These are phyloP conservation scores for Pistacia integerrima DNA, from an alignment of 345 rosid species.

Conservation along the genomic window DNA sequence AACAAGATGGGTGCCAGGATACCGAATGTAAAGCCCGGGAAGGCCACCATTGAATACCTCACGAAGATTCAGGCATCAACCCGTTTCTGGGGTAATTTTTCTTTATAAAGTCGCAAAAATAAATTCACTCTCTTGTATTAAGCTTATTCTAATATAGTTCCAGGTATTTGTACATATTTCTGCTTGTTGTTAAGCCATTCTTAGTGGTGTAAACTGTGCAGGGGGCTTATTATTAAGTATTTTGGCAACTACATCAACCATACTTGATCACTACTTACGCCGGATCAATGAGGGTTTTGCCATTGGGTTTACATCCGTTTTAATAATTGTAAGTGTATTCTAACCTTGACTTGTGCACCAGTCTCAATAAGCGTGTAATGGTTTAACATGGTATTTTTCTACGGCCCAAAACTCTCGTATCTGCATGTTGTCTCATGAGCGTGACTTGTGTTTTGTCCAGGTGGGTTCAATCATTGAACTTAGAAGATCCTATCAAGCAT, in stretches of 20 bases:
- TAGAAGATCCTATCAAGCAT: conserved; percentile 95
- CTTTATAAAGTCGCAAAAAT: background rate
- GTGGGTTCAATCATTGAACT: conserved; percentile 97
- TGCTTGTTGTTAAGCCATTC: background rate
- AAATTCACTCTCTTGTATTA: background rate
- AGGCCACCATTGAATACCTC: conserved; percentile 85
- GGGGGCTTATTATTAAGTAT: conserved; percentile 83
- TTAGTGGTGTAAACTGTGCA: conserved; percentile 31
- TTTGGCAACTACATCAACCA: conserved; percentile 81
- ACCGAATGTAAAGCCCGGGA: conserved; percentile 92
- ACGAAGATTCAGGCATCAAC: conserved; percentile 91
- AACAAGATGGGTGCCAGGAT: conserved; percentile 99
- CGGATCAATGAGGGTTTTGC: conserved; percentile 77
- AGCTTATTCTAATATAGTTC: conserved; percentile 2
- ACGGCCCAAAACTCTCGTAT: background rate
- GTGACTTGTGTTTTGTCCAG: conserved; percentile 33
- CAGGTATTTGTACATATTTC: background rate
- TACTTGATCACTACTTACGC: conserved; percentile 84
- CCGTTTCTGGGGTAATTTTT: conserved; percentile 86
- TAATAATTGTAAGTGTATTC: conserved; percentile 69
- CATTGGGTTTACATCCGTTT: conserved; percentile 85
- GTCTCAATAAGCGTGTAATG: background rate
- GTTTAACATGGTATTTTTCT: background rate
- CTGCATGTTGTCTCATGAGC: conserved; percentile 7
- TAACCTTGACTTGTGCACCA: background rate